A percentile compares a stretch with the other conserved stretches of the same genome.
Evolutionary conservation across 495 filamentous ascomycete species (phyloP).

Genomic region (Saxispiralis lemnorum): DNA sequence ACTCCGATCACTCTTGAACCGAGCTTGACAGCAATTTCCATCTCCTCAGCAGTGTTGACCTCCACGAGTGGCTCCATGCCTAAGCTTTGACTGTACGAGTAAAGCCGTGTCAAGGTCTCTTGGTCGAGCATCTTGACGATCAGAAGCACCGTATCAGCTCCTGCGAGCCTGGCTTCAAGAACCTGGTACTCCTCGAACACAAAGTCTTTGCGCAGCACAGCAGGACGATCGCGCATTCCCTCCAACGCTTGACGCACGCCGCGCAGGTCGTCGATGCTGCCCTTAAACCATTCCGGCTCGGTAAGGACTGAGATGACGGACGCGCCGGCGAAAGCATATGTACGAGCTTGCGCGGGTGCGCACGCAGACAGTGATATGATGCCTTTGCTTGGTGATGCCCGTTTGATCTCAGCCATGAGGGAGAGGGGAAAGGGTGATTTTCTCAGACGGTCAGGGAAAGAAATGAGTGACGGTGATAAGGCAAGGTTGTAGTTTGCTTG

Average conservation of each 20-base stretch:
- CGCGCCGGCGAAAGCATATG: slow-evolving; percentile 83
- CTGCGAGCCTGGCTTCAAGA: slow-evolving; percentile 78
- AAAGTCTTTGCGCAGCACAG: slow-evolving; percentile 88
- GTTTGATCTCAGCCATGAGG: slow-evolving; percentile 92
- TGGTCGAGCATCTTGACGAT: slow-evolving; percentile 95
- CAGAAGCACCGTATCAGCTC: slow-evolving; percentile 84
- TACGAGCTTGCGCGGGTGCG: slow-evolving; percentile 74
- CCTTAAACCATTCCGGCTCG: slow-evolving; percentile 97
- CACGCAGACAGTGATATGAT: slow-evolving; percentile 74
- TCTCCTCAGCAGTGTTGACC: slow-evolving; percentile 86
- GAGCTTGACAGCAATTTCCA: slow-evolving; percentile 67
- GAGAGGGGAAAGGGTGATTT: slow-evolving; percentile 66
- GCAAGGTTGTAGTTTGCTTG: slow-evolving; percentile 71
- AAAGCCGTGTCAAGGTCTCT: slow-evolving; percentile 57
- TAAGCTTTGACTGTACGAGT: slow-evolving; percentile 70
- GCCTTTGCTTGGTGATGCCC: slow-evolving; percentile 90
- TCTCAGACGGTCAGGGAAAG: slow-evolving; percentile 61
- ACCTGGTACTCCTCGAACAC: slow-evolving; percentile 98
- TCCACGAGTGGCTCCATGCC: slow-evolving; percentile 98
- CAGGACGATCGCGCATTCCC: slow-evolving; percentile 78
- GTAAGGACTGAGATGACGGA: slow-evolving; percentile 95
- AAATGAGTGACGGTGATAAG: slow-evolving; percentile 68
- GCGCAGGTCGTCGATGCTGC: slow-evolving; percentile 82
- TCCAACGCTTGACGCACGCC: slow-evolving; percentile 73
- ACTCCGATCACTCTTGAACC: slow-evolving; percentile 93